Conservation (phyloP, 148 eudicot genomes). For the Chenopodium suecicum region DNA sequence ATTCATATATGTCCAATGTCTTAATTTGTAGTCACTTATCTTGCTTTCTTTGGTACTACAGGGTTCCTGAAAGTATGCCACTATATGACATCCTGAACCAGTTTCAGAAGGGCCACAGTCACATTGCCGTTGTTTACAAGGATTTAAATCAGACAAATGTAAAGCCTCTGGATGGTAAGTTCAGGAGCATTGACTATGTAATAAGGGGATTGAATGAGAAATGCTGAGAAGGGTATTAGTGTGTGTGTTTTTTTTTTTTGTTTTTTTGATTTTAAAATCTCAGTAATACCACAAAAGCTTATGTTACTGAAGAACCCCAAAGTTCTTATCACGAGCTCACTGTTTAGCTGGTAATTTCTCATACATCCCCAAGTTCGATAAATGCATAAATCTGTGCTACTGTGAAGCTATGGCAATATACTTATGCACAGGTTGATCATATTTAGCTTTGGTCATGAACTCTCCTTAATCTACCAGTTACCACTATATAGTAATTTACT, state of each 20-base stretch:
- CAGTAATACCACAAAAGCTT: not conserved
- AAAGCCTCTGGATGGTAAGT: conserved; percentile 38
- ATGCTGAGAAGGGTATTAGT: not conserved
- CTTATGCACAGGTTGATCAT: no score
- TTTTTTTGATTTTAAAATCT: no score
- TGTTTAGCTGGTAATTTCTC: not conserved
- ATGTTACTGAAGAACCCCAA: not conserved
- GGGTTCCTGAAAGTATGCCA: conserved; percentile 91
- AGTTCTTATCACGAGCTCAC: not conserved
- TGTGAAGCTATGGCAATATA: not conserved
- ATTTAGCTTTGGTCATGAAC: no score
- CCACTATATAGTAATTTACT: no score
- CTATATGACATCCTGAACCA: conserved; percentile 95
- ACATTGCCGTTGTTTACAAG: conserved; percentile 92
- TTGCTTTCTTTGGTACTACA: conserved; percentile 32
- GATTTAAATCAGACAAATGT: conserved; percentile 57
- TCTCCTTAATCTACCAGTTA: no score
- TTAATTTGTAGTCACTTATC: not conserved
- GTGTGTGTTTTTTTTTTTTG: no score
- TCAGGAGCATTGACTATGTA: not conserved
- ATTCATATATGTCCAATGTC: not conserved
- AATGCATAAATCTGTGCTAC: not conserved
- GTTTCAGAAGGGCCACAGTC: conserved; percentile 98
- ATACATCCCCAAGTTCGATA: not conserved
- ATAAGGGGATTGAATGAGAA: not conserved